phyloP scores from a whole-genome alignment of 1,284 basidiomycete species.

The Melampsora occidentalis region DNA sequence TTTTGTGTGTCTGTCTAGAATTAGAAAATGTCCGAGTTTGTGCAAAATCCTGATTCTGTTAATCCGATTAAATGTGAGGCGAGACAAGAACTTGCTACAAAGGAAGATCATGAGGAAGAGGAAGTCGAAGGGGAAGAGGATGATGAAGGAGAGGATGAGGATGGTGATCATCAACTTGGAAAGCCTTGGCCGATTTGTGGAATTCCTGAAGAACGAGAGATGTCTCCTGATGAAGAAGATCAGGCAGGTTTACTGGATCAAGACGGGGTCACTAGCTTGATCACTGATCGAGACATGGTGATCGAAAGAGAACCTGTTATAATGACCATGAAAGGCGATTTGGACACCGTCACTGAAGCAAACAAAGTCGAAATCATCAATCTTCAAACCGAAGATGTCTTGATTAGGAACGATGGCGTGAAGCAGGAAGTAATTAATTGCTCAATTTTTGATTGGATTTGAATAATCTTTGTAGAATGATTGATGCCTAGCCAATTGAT shows the following conservation, averaged over 20 bases:
- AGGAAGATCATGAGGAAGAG: neutral
- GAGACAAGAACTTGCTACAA: neutral
- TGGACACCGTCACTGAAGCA: neutral
- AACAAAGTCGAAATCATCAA: neutral
- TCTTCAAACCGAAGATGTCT: neutral
- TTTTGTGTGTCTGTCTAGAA: neutral
- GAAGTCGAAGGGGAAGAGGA: neutral
- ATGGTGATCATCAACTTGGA: neutral
- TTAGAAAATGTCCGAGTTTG: neutral
- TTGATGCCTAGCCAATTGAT: neutral
- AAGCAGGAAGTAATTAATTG: slow-evolving; percentile 8
- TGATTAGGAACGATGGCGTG: neutral
- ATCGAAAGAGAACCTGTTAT: neutral
- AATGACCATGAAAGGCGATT: neutral
- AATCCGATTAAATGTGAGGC: neutral
- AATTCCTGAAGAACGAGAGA: neutral
- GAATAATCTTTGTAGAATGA: neutral
- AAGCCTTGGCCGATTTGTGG: neutral
- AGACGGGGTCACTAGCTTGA: neutral
- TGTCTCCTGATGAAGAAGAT: slow-evolving; percentile 7
- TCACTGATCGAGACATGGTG: neutral
- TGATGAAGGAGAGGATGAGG: neutral
- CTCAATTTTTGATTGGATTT: neutral
- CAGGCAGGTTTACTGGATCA: neutral
- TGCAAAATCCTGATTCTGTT: neutral